Evolutionary conservation across 139 green algal species (phyloP).

Genomic region (Chlamydomonas eustigma): DNA sequence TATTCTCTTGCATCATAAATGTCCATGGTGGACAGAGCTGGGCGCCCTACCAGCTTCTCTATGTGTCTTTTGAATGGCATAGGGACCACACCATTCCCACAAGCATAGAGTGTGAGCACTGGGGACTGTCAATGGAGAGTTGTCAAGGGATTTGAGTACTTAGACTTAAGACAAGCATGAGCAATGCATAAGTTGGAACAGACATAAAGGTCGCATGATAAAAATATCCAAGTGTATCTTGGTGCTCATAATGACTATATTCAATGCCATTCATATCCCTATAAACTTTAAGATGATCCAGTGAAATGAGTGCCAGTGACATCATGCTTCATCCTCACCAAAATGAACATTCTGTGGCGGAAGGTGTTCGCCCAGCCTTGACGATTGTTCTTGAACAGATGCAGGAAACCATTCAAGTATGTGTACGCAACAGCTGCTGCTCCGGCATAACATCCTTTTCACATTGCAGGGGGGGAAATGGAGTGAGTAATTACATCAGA

Average conservation of each 20-base stretch:
- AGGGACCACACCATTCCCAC: neutral
- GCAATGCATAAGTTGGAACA: too few relatives aligned
- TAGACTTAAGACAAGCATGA: neutral
- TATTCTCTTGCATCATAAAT: constrained; percentile 1
- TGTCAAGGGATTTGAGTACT: neutral
- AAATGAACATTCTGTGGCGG: constrained; percentile 6
- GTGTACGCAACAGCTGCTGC: constrained; percentile 8
- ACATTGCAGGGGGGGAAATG: neutral
- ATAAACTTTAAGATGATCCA: neutral
- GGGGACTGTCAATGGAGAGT: neutral
- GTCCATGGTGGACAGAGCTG: constrained; percentile 5
- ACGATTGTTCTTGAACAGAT: constrained; percentile 10
- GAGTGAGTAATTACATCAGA: neutral
- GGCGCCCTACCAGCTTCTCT: neutral
- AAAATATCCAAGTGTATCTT: too few relatives aligned
- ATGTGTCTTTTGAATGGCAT: constrained; percentile 1
- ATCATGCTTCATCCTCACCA: neutral
- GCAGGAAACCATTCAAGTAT: constrained; percentile 5
- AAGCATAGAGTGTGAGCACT: constrained; percentile 8
- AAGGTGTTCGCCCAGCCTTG: neutral
- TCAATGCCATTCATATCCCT: neutral
- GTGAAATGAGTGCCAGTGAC: too few relatives aligned
- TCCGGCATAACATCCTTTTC: constrained; percentile 3
- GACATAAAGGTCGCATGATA: too few relatives aligned
- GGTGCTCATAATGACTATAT: too few relatives aligned